phyloP scores from a whole-genome alignment of 2,329 filamentous ascomycete genomes.

The Alternaria hordeiaustralica region DNA sequence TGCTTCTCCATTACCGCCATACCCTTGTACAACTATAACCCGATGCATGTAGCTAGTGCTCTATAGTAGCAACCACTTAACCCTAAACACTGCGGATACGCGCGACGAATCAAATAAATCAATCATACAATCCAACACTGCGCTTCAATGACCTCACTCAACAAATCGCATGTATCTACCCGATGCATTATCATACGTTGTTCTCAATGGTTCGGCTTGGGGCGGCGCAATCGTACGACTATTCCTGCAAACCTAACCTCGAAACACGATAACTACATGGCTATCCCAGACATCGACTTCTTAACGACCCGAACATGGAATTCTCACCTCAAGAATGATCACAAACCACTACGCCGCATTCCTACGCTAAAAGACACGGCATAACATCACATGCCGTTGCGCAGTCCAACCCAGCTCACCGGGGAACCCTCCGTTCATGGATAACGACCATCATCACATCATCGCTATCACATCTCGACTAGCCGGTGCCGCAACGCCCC shows the following conservation, averaged over 20 bases:
- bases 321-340: neutral
- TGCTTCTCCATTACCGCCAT: constrained; percentile 1
- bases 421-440: neutral
- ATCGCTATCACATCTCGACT: neutral
- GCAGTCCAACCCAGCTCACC: neutral
- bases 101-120: constrained; percentile 1
- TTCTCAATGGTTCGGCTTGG: neutral
- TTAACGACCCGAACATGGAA: neutral
- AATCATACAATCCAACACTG: neutral
- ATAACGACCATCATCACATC: neutral
- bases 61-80: neutral
- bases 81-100: neutral
- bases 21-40: constrained; percentile 24
- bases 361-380: neutral
- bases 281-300: neutral
- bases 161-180: neutral
- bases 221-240: neutral
- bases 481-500: neutral
- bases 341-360: neutral
- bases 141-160: neutral
- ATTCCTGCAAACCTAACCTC: neutral
- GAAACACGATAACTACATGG: neutral
- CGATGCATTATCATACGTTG: neutral
- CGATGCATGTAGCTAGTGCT: neutral
- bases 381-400: neutral